phyloP scores from a whole-genome alignment of 257 asterid genomes.

The Scutellaria baicalensis region DNA sequence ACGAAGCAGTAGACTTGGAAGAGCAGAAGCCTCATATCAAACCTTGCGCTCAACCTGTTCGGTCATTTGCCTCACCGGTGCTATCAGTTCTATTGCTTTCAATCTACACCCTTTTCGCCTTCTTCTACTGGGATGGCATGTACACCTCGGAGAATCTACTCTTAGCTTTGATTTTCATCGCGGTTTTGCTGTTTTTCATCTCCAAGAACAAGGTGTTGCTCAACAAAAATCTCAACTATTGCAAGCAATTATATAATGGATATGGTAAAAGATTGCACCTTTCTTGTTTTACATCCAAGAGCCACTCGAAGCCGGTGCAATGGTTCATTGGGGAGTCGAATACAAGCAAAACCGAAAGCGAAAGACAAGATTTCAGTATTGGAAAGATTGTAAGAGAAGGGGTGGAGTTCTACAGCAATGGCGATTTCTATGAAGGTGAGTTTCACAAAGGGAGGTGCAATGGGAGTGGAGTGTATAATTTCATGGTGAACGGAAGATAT shows the following conservation, averaged over 20 bases:
- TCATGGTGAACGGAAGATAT: conserved; percentile 67
- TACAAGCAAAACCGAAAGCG: conserved; percentile 1
- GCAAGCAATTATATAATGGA: conserved; percentile 27
- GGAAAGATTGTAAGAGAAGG: conserved; percentile 46
- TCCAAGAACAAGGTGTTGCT: conserved; percentile 40
- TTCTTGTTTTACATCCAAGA: conserved; percentile 27
- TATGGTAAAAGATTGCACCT: conserved; percentile 30
- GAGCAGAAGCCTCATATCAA: conserved; percentile 83
- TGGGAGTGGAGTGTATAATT: conserved; percentile 70
- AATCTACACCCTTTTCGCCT: conserved; percentile 18
- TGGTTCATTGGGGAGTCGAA: conserved; percentile 78
- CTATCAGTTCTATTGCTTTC: conserved; percentile 33
- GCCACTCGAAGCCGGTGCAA: conserved; percentile 47
- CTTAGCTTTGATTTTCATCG: conserved; percentile 45
- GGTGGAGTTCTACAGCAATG: too few relatives aligned
- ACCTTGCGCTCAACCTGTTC: conserved; percentile 32
- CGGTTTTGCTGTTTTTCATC: conserved; percentile 44
- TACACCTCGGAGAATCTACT: conserved; percentile 67
- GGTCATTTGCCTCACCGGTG: conserved; percentile 31
- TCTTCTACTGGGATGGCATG: conserved; percentile 37
- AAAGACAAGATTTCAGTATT: background rate
- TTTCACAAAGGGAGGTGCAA: too few relatives aligned
- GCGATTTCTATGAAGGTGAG: too few relatives aligned
- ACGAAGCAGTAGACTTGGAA: conserved; percentile 51
- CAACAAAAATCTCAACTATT: conserved; percentile 12